Conservation (phyloP, 176 grass and related monocot species). For the Poa annua region DNA sequence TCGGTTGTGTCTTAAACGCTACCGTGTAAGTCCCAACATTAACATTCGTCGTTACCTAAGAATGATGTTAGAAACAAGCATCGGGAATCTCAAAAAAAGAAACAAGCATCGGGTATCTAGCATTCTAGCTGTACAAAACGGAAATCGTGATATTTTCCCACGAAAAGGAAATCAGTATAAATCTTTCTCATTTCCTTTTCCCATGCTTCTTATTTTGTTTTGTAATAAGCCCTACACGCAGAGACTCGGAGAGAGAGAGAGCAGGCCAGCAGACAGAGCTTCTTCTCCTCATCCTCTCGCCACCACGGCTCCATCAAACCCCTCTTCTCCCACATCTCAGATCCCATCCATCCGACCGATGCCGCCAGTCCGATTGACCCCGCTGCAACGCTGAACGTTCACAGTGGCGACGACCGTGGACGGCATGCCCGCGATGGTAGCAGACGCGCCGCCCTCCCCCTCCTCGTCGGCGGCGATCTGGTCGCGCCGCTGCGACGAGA, state of each 20-base stretch:
- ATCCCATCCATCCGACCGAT: constrained; percentile 11
- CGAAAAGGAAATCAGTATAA: neutral
- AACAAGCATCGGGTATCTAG: no score
- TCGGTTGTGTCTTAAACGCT: no score
- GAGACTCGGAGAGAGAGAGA: neutral
- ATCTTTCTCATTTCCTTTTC: neutral
- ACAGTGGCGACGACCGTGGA: neutral
- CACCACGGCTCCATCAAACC: constrained; percentile 12
- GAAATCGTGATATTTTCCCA: neutral
- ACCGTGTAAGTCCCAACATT: no score
- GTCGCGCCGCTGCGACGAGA: constrained; percentile 81
- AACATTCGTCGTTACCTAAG: no score
- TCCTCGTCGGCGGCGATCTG: constrained; percentile 71
- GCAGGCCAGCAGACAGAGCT: neutral
- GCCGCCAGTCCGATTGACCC: neutral
- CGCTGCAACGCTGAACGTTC: neutral
- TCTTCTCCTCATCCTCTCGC: constrained; percentile 7
- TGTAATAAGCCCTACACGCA: neutral
- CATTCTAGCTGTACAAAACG: neutral
- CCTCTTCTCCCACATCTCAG: neutral
- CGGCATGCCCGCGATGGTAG: neutral
- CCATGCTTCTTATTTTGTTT: neutral
- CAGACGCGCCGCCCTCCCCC: constrained; percentile 1
- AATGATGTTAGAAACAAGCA: no score
- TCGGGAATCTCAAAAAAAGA: no score